These are phyloP conservation scores for Cavenderia fasciculata DNA, from an alignment of 78 protist genomes.

Conservation along the genomic window DNA sequence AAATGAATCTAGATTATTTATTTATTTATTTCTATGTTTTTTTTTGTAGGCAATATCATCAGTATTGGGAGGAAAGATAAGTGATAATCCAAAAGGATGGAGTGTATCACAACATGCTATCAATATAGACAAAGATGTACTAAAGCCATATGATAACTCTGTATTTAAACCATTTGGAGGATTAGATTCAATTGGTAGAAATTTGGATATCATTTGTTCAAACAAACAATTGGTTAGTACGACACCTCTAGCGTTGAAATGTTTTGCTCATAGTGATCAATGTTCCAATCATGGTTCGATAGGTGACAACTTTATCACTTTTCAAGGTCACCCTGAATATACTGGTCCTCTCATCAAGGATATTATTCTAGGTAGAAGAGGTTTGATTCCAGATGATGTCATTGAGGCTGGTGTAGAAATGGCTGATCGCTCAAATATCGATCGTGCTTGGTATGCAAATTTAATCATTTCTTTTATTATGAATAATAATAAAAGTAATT, in stretches of 20 bases:
- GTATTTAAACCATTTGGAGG: no score
- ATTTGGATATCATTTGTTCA: slow-evolving; percentile 25
- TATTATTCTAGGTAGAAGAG: slow-evolving; percentile 22
- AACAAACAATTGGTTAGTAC: slow-evolving; percentile 36
- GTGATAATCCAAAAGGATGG: slow-evolving; percentile 49
- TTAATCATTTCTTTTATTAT: slow-evolving; percentile 24
- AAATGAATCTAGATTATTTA: no score
- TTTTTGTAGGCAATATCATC: not conserved
- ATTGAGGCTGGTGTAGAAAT: slow-evolving; percentile 54
- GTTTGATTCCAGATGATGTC: slow-evolving; percentile 52
- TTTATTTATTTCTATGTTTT: no score
- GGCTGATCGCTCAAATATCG: slow-evolving; percentile 40
- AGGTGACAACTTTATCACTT: slow-evolving; percentile 7
- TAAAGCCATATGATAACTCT: not conserved
- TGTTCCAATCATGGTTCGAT: slow-evolving; percentile 51
- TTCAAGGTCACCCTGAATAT: slow-evolving; percentile 75
- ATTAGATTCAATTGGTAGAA: no score
- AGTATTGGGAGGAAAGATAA: slow-evolving; percentile 42
- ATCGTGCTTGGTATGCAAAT: slow-evolving; percentile 37
- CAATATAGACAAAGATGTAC: not conserved
- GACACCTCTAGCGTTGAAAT: slow-evolving; percentile 26
- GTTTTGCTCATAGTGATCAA: slow-evolving; percentile 4
- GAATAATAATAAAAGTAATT: no score
- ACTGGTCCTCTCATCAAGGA: slow-evolving; percentile 52
- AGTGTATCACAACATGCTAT: slow-evolving; percentile 31